Evolutionary conservation across 441 rosid species (phyloP).

Genomic region (Brassica balearica): DNA sequence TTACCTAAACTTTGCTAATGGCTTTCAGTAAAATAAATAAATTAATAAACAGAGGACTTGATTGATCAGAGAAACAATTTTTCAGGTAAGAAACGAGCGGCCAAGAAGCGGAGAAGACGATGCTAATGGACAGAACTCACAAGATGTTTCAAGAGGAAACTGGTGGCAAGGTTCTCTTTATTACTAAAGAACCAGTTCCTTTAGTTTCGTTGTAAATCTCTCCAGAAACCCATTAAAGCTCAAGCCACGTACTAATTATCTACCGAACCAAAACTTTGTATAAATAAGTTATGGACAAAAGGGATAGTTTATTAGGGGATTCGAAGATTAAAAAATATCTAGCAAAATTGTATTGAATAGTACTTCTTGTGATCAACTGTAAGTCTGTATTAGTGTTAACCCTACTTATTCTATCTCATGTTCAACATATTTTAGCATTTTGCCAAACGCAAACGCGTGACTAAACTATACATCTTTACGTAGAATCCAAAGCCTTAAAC

Average conservation of each 20-base stretch:
- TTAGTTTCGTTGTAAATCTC: constrained; percentile 33
- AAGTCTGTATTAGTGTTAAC: constrained; percentile 18
- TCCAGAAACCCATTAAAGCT: constrained; percentile 25
- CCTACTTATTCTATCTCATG: constrained; percentile 8
- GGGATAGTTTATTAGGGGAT: constrained; percentile 9
- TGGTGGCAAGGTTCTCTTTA: constrained; percentile 99
- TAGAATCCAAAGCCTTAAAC: not conserved
- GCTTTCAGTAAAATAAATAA: not conserved
- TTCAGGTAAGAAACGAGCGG: constrained; percentile 65
- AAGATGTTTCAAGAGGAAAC: constrained; percentile 86
- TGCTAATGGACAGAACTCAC: constrained; percentile 59
- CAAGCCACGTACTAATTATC: constrained; percentile 36
- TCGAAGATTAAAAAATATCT: constrained; percentile 11
- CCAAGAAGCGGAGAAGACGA: constrained; percentile 60
- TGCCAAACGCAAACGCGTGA: constrained; percentile 1
- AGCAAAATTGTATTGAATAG: not conserved
- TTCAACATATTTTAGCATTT: not conserved
- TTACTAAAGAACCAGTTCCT: constrained; percentile 53
- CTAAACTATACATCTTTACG: not conserved
- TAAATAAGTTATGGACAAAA: constrained; percentile 27
- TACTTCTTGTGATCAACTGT: constrained; percentile 30
- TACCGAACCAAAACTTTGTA: constrained; percentile 28
- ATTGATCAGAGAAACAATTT: constrained; percentile 20
- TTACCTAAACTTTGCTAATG: not conserved
- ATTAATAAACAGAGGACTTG: constrained; percentile 16